Conservation (phyloP, 305 asterid genomes). For the Rubia tinctorum region DNA sequence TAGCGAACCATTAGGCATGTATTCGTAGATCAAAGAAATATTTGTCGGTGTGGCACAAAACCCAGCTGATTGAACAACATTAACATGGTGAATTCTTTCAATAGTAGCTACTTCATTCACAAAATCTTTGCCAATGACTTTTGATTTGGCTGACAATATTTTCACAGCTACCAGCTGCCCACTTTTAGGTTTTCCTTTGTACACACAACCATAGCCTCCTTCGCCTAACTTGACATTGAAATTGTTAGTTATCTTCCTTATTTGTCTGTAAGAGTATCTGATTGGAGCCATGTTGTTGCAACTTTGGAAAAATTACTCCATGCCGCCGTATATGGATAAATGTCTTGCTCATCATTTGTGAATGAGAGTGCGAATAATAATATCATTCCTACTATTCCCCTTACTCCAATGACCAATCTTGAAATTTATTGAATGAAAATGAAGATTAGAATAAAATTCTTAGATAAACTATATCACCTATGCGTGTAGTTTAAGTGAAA, state of each 20-base stretch:
- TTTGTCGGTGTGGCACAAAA: neutral
- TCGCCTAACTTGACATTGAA: neutral
- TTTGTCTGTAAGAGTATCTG: neutral
- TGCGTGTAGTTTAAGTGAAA: too few species aligned
- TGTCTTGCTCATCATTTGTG: too few species aligned
- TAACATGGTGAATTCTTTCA: neutral
- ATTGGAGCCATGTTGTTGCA: neutral
- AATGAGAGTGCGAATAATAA: too few species aligned
- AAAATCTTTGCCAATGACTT: neutral
- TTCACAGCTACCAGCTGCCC: neutral
- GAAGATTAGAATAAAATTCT: too few species aligned
- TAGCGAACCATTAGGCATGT: neutral
- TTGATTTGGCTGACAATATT: neutral
- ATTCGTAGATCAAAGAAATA: neutral
- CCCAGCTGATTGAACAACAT: neutral
- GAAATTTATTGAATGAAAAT: too few species aligned
- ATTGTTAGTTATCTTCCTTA: neutral
- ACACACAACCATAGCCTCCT: neutral
- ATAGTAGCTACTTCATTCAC: neutral
- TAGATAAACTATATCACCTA: too few species aligned
- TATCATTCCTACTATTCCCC: too few species aligned
- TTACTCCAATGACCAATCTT: too few species aligned
- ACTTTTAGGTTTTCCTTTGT: neutral
- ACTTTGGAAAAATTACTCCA: neutral
- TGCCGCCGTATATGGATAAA: neutral